Evolutionary conservation across 225 moss, liverwort and hornwort genomes (phyloP), one percentile per base, ranked within the genome.

Genomic region (Marchantia polymorpha): DNA sequence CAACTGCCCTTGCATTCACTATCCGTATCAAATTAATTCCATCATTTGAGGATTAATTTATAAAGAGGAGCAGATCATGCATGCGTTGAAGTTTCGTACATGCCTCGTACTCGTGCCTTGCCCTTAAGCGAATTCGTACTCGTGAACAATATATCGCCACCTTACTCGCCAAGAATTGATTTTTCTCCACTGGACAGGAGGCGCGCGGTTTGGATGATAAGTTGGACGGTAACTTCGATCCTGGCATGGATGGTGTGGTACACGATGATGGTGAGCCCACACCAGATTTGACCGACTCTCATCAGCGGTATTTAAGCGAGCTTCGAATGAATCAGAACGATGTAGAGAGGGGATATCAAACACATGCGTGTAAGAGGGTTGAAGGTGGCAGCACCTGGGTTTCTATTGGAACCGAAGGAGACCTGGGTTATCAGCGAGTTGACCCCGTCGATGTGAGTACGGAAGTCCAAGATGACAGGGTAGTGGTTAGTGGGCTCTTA

Each of bases 361-460:
- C 7, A 11, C 64, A 64, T 26, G 64, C n/a, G 23, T 25, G 47
- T 46, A 64, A 49, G 26, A 26, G 47, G 63, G 77, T 64, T 39
- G 22, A 0, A n/a, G 77, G 50, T 3, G 64, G 64, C 15, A 64
- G 61, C 19, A 47, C 7, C 51, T 77, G 77, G 77, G 50, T 77
- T 20, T 7, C 77, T 50, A 27, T 77, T 16, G 77, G 77, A 47
- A 27, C 39, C n/a, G 77, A 77, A 64, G 77, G 77, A 77, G 77
- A 77, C 49, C 25, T 77, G 64, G 77, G 77, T 8, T 65, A 77
- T 49, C 63, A 46, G 49, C 76, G 11, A 22, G 10, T 25, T 4
- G 77, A 64, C 4, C 49, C 19, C 23, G 50, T 49, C 0, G 17
- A 22, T 50, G 15, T 49, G 23, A 50, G n/a, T 22, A 71, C 49